These are phyloP conservation scores for Lactarius pseudohatsudake DNA, from an alignment of 768 basidiomycete species.

Conservation along the genomic window DNA sequence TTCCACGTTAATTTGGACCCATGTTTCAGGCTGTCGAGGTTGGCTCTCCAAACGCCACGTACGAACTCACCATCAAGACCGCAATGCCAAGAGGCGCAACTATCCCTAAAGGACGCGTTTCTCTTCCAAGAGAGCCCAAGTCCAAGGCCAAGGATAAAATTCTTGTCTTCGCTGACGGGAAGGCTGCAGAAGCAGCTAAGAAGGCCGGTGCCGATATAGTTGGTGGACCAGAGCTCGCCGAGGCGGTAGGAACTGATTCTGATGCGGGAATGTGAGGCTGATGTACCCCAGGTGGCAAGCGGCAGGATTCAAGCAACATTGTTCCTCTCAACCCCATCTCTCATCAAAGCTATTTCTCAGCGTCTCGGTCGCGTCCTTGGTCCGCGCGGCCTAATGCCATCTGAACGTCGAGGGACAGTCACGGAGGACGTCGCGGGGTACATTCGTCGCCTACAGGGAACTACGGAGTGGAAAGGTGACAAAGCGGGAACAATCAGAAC, in stretches of 20 bases:
- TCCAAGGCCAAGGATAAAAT: constrained; percentile 69
- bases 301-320: constrained; percentile 78
- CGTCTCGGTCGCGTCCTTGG: constrained; percentile 77
- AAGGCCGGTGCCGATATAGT: constrained; percentile 88
- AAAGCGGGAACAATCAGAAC: constrained; percentile 80
- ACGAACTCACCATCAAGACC: constrained; percentile 80
- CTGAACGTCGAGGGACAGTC: constrained; percentile 90
- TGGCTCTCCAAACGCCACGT: constrained; percentile 68
- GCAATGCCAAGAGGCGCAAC: constrained; percentile 74
- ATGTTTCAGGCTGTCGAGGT: constrained; percentile 75
- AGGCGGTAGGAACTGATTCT: constrained; percentile 59
- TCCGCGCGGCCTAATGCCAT: constrained; percentile 94
- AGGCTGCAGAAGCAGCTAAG: constrained; percentile 77
- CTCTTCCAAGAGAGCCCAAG: constrained; percentile 80
- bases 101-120: constrained; percentile 87
- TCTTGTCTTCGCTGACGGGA: constrained; percentile 91
- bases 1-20: constrained; percentile 17
- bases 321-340: constrained; percentile 77
- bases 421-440: constrained; percentile 85
- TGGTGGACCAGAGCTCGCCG: constrained; percentile 86
- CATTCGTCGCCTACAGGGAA: constrained; percentile 74
- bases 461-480: constrained; percentile 93
- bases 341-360: constrained; percentile 76
- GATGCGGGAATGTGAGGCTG: constrained; percentile 17
- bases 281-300: constrained; percentile 56